Conservation (phyloP, 2,329 filamentous ascomycete species). For the Diaporthe ampelina region DNA sequence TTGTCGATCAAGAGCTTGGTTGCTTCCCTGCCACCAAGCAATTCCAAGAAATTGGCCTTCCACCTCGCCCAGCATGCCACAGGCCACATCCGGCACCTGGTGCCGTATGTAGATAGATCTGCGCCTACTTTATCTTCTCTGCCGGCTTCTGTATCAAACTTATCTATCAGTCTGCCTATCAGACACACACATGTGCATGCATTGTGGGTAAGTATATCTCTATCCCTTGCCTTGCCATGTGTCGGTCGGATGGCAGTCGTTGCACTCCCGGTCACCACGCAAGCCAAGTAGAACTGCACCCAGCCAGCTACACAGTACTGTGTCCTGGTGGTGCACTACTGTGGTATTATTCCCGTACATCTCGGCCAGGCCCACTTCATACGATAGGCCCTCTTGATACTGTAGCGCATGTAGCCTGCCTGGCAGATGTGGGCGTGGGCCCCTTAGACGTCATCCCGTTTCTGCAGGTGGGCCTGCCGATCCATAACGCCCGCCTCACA, state of each 20-base stretch:
- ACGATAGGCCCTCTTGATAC: too few relatives aligned
- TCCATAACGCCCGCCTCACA: constrained; percentile 4
- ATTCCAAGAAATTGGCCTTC: constrained; percentile 1
- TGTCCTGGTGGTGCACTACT: too few relatives aligned
- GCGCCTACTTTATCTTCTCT: constrained; percentile 14
- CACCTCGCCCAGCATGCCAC: not conserved
- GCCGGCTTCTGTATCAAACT: not conserved
- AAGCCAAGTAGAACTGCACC: not conserved
- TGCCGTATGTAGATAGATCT: constrained; percentile 17
- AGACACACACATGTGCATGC: not conserved
- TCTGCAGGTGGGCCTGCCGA: constrained; percentile 19
- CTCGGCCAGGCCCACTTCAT: not conserved
- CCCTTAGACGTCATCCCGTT: constrained; percentile 30
- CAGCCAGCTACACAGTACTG: too few relatives aligned
- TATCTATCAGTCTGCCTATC: not conserved
- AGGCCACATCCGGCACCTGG: constrained; percentile 1
- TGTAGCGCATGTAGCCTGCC: not conserved
- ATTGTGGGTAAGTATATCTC: not conserved
- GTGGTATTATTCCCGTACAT: not conserved
- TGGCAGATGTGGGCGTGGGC: not conserved
- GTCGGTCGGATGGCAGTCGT: not conserved
- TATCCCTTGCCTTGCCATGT: constrained; percentile 12
- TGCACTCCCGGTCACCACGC: not conserved
- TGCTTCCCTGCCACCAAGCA: not conserved
- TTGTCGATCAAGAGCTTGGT: not conserved